Evolutionary conservation across 345 rosid species (phyloP).

Genomic region (Pugionium cornutum): DNA sequence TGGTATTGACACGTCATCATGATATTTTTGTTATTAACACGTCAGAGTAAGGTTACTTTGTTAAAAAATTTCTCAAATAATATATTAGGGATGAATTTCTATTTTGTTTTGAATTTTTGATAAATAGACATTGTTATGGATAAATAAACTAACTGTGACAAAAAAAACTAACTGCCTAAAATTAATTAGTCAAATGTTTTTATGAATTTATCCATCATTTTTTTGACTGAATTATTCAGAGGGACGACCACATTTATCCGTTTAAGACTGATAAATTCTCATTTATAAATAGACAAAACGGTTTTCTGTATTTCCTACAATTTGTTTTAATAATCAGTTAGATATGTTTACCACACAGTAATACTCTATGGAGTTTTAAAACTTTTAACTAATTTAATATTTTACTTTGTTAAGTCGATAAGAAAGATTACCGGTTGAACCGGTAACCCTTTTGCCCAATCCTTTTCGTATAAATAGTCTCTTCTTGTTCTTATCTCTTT

Average conservation of each 20-base stretch:
- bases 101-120: no score
- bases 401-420: constrained; percentile 24
- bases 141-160: no score
- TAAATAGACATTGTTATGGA: no score
- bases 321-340: no score
- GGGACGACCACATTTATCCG: constrained; percentile 34
- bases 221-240: constrained; percentile 39
- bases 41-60: no score
- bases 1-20: no score
- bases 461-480: constrained; percentile 38
- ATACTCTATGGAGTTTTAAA: neutral
- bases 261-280: constrained; percentile 16
- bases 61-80: no score
- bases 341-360: no score
- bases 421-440: constrained; percentile 32
- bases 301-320: constrained; percentile 24
- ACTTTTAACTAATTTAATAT: no score
- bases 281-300: constrained; percentile 32
- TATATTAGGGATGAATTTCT: no score
- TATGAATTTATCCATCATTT: neutral
- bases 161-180: neutral
- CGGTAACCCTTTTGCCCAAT: constrained; percentile 36
- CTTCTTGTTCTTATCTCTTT: constrained; percentile 37
- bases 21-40: no score
- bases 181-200: constrained; percentile 10